Evolutionary conservation across 2,329 filamentous ascomycete species (phyloP).

Genomic region (Apiospora malaysiana): DNA sequence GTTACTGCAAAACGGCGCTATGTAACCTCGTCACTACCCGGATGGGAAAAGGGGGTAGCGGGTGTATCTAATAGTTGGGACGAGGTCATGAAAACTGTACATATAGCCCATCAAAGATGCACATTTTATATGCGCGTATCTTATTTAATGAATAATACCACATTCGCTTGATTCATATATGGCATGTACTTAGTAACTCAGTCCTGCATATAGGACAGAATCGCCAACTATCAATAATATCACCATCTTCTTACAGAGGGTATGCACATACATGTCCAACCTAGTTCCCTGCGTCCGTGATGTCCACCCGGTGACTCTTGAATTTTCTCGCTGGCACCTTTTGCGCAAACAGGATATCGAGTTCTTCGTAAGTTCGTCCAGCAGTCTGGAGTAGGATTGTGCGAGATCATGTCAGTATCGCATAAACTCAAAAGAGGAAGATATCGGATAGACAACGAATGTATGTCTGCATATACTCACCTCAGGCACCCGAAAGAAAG

Average conservation of each 20-base stretch:
- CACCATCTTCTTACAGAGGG: too few species aligned
- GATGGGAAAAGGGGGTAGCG: not conserved
- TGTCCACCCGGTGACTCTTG: slow-evolving; percentile 37
- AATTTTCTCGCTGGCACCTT: slow-evolving; percentile 40
- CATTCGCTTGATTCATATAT: not conserved
- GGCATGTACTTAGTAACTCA: not conserved
- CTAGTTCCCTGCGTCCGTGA: not conserved
- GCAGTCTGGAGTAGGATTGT: not conserved
- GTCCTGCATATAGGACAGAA: not conserved
- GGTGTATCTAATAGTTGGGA: not conserved
- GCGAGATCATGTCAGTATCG: too few species aligned
- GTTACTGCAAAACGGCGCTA: slow-evolving; percentile 27
- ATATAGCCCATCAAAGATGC: not conserved
- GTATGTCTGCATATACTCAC: not conserved
- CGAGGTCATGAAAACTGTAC: not conserved
- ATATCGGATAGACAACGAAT: not conserved
- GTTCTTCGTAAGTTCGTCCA: slow-evolving; percentile 40
- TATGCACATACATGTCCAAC: not conserved
- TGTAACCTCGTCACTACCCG: not conserved
- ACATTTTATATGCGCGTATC: not conserved
- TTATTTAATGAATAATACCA: slow-evolving; percentile 15
- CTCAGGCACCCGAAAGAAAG: slow-evolving; percentile 42
- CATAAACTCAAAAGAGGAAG: not conserved
- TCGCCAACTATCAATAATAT: not conserved
- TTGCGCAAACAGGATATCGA: slow-evolving; percentile 40